Percentiles rank a stretch among this genome's conserved stretches.
phyloP scores from a whole-genome alignment of 2,329 filamentous ascomycete genomes.

The Penicillium sp. region DNA sequence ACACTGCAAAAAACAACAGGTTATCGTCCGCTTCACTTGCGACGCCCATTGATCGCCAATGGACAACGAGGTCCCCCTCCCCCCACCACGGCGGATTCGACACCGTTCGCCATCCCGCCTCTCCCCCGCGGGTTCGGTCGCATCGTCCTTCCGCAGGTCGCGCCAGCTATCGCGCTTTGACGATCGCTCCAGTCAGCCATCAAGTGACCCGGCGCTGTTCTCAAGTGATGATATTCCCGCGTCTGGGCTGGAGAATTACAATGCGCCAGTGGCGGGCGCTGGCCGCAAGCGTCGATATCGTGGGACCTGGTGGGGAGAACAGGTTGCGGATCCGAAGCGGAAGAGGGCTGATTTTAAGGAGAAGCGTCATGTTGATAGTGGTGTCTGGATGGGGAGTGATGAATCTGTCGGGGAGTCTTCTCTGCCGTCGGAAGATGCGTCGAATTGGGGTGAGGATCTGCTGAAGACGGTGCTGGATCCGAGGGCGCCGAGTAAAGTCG shows the following conservation, averaged over 20 bases:
- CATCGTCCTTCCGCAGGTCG: constrained; percentile 30
- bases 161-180: constrained; percentile 38
- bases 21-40: neutral
- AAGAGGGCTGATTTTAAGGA: constrained; percentile 49
- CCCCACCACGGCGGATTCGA: constrained; percentile 42
- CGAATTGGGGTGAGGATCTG: constrained; percentile 45
- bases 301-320: constrained; percentile 52
- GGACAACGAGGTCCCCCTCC: constrained; percentile 46
- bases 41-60: constrained; percentile 31
- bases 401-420: constrained; percentile 42
- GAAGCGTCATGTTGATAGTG: constrained; percentile 51
- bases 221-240: constrained; percentile 53
- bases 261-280: constrained; percentile 27
- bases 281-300: constrained; percentile 47
- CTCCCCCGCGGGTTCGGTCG: constrained; percentile 20
- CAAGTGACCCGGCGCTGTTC: constrained; percentile 52
- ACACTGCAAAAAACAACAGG: neutral
- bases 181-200: constrained; percentile 44
- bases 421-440: constrained; percentile 41
- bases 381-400: constrained; percentile 54
- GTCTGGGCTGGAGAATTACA: constrained; percentile 51
- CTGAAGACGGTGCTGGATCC: constrained; percentile 33
- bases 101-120: constrained; percentile 37
- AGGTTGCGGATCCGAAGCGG: constrained; percentile 41
- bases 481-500: constrained; percentile 8